Evolutionary conservation across 2,329 filamentous ascomycete genomes (phyloP).

Genomic region (Ascochyta rabiei): DNA sequence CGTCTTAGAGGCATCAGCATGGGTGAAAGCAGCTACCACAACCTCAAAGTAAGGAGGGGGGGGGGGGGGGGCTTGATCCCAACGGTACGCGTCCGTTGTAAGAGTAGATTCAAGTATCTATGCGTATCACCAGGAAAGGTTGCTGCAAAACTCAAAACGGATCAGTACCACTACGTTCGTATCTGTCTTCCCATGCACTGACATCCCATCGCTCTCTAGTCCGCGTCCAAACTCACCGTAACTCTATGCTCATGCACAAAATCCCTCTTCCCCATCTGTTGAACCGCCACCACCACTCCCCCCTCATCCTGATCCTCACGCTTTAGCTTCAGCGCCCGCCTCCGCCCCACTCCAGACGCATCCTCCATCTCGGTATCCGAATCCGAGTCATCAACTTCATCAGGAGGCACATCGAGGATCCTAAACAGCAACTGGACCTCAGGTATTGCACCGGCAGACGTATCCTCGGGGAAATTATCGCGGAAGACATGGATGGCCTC

Average conservation of each 20-base stretch:
- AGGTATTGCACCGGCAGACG: not conserved
- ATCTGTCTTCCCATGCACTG: not conserved
- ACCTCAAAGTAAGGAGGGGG: not conserved
- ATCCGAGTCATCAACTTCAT: not conserved
- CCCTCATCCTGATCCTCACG: too few species aligned
- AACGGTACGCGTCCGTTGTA: too few species aligned
- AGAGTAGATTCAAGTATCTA: not conserved
- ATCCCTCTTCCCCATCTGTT: not conserved
- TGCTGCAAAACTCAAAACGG: not conserved
- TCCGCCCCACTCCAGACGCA: not conserved
- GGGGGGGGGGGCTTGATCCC: too few species aligned
- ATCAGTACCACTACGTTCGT: not conserved
- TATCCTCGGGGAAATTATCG: not conserved
- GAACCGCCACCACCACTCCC: too few species aligned
- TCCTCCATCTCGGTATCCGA: not conserved
- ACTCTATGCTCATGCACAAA: not conserved
- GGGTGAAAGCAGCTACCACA: not conserved
- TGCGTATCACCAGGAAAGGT: not conserved
- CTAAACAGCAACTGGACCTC: slow-evolving; percentile 4
- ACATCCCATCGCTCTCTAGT: not conserved
- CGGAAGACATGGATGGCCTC: slow-evolving; percentile 9
- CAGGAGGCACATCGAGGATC: not conserved
- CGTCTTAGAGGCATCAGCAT: not conserved
- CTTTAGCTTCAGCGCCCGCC: not conserved
- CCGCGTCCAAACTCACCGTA: not conserved